These are phyloP conservation scores for Suhomyces sp. DNA, from an alignment of 805 yeast species.

Conservation along the genomic window DNA sequence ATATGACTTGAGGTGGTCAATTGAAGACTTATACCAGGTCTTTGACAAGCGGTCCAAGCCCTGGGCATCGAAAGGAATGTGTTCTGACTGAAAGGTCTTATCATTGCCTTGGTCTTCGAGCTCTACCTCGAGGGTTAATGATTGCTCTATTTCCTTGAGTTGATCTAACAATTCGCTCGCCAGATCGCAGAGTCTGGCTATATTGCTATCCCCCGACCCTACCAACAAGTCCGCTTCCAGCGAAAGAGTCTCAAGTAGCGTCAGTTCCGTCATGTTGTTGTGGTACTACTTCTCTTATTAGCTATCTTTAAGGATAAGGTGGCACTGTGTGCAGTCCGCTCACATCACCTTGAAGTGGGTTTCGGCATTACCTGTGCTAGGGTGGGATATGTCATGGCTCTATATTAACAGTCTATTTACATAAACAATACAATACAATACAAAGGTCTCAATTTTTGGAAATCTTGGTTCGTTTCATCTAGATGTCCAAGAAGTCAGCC, in stretches of 20 bases:
- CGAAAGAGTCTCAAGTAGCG: conserved; percentile 23
- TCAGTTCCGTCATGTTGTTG: conserved; percentile 2
- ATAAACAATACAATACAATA: neutral
- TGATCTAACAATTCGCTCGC: conserved; percentile 23
- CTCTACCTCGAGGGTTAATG: conserved; percentile 16
- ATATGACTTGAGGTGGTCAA: conserved; percentile 31
- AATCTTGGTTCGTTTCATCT: conserved; percentile 2
- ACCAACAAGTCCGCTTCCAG: conserved; percentile 25
- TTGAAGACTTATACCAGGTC: conserved; percentile 37
- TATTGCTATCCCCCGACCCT: conserved; percentile 19
- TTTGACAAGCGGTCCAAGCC: conserved; percentile 16
- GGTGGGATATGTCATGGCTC: neutral
- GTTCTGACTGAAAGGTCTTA: neutral
- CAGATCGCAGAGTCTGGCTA: conserved; percentile 18
- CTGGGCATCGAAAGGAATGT: neutral
- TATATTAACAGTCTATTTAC: neutral
- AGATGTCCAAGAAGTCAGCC: conserved; percentile 82
- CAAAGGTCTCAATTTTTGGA: too few relatives aligned
- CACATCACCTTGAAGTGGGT: neutral
- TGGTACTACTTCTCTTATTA: neutral
- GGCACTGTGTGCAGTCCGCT: neutral
- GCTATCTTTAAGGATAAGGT: neutral
- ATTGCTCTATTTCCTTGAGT: conserved; percentile 22
- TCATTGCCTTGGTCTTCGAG: conserved; percentile 6
- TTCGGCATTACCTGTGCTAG: neutral